Evolutionary conservation across 441 rosid genomes (phyloP), one percentile per base, ranked within the genome.

Genomic region (Eutrema salsugineum): DNA sequence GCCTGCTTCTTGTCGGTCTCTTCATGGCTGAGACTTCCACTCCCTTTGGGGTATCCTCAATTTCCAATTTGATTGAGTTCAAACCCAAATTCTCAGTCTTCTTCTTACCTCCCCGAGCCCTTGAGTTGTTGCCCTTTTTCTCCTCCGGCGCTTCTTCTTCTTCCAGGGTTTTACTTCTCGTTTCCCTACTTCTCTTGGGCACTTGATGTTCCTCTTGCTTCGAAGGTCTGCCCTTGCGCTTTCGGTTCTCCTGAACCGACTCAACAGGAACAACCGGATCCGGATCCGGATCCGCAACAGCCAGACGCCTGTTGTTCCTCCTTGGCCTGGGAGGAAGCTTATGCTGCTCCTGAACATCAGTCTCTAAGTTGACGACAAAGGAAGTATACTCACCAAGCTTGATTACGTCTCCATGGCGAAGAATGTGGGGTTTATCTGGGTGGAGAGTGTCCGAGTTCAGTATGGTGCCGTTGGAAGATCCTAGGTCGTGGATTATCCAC

Each of bases 391-490:
- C 91, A 35, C 93, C 93, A 30, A 91, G 79, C 82, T 87, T 83
- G 63, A 91, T 16, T 22, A 22, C 66, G 63, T 91, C 91, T 36
- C 90, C 85, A 48, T 83, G 62, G 65, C 54, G 14, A 66, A 88
- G 91, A 42, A 73, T 79, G 6, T 72, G 50, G 5, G 85, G 78
- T 0, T 64, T 63, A 35, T 81, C 73, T 11, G 83, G 82, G 5
- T 82, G 58, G 63, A 87, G 42, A 28, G 28, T 8, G 7, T 66
- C 58, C 48, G 87, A 76, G 70, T 93, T 88, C 56, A 93, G 47
- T 44, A 68, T 11, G 6, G 97, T 90, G 16, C 98, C 98, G 61
- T 91, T 93, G 50, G 97, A 93, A 67, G 97, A 93, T 15, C 82
- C 90, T 12, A 88, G 85, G 70, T 93, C 97, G 28, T 65, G 80